phyloP scores from a whole-genome alignment of 257 asterid genomes.

The Scutellaria barbata region DNA sequence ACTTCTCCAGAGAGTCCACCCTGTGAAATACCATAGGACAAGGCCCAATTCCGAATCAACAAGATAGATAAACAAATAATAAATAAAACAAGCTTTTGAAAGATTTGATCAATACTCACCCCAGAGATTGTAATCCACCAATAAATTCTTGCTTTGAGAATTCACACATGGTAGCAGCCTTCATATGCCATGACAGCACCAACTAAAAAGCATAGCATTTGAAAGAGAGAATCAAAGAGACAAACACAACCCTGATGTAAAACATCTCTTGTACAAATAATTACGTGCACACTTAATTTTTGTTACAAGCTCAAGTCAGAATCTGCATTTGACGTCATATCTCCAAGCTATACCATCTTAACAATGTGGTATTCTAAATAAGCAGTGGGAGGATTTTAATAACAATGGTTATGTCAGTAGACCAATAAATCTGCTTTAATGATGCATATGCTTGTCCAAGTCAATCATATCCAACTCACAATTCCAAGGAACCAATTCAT shows the following conservation, averaged over 20 bases:
- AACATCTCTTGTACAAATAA: slow-evolving; percentile 7
- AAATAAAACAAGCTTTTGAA: neutral
- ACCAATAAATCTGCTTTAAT: neutral
- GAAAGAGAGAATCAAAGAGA: slow-evolving; percentile 17
- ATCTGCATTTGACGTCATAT: slow-evolving; percentile 16
- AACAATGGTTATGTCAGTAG: neutral
- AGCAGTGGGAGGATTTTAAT: slow-evolving; percentile 1
- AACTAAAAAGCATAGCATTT: slow-evolving; percentile 41
- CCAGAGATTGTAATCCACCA: slow-evolving; percentile 89
- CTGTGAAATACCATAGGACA: slow-evolving; percentile 55
- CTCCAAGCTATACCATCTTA: neutral
- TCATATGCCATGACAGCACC: slow-evolving; percentile 81
- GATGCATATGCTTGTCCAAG: slow-evolving; percentile 3
- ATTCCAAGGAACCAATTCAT: neutral
- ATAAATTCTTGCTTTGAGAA: slow-evolving; percentile 90
- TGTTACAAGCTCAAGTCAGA: neutral
- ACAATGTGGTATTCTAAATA: neutral
- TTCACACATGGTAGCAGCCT: slow-evolving; percentile 99
- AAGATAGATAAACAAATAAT: slow-evolving; percentile 21
- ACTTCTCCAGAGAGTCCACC: slow-evolving; percentile 89
- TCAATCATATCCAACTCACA: slow-evolving; percentile 9
- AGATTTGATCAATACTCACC: slow-evolving; percentile 58
- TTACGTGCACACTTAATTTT: neutral
- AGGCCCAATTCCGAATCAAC: slow-evolving; percentile 22
- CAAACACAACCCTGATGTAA: slow-evolving; percentile 7